These are phyloP conservation scores for Ustilago sp. DNA, from an alignment of 1,284 basidiomycete species.

Conservation along the genomic window DNA sequence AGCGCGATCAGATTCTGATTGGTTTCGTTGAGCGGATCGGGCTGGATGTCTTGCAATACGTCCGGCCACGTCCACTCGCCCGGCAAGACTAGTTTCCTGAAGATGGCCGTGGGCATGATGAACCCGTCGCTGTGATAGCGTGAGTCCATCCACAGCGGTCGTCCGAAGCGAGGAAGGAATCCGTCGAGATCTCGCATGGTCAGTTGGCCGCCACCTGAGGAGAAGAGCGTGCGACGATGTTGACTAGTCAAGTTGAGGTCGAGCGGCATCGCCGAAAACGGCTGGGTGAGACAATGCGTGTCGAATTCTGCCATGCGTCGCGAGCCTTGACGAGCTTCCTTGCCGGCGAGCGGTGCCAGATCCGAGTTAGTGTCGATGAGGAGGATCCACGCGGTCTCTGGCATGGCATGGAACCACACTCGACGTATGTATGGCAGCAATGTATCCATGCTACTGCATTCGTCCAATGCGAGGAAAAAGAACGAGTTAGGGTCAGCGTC, in stretches of 20 bases:
- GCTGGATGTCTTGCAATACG: background rate
- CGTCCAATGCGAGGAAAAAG: no score
- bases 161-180: background rate
- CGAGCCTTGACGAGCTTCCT: no score
- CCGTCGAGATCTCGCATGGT: background rate
- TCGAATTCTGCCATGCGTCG: no score
- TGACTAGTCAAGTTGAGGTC: background rate
- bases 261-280: no score
- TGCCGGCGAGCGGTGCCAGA: background rate
- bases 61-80: background rate
- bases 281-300: no score
- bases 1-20: background rate
- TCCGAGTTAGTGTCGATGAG: background rate
- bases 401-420: no score
- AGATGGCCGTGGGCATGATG: background rate
- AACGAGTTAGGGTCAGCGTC: no score
- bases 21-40: background rate
- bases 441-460: no score
- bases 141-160: constrained; percentile 3
- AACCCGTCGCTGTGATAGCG: background rate
- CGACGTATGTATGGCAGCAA: no score
- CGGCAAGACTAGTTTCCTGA: background rate
- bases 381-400: no score
- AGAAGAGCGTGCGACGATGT: background rate
- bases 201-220: background rate